Percentiles rank a stretch among this genome's conserved stretches.
phyloP scores from a whole-genome alignment of 1,284 basidiomycete genomes.

The Pterulicium gracile region DNA sequence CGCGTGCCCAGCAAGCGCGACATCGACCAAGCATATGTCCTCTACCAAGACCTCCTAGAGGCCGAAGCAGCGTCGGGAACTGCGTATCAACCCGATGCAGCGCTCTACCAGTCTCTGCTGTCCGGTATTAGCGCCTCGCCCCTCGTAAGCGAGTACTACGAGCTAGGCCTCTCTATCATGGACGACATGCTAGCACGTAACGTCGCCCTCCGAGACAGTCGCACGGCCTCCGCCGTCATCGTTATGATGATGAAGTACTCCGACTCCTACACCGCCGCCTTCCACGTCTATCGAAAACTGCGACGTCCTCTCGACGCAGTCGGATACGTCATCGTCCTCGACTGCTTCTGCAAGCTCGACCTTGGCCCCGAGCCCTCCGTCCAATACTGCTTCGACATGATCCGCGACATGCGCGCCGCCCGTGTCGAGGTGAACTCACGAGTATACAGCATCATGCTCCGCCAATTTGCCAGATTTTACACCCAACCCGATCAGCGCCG shows the following conservation, averaged over 20 bases:
- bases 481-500: conserved; percentile 16
- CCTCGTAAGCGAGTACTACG: conserved; percentile 33
- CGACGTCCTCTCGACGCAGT: conserved; percentile 37
- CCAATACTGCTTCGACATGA: conserved; percentile 65
- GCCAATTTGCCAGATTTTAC: conserved; percentile 37
- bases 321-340: conserved; percentile 51
- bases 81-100: conserved; percentile 26
- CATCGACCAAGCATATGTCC: conserved; percentile 36
- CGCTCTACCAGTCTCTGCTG: conserved; percentile 47
- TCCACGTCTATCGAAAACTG: conserved; percentile 44
- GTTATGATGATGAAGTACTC: conserved; percentile 50
- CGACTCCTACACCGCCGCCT: conserved; percentile 43
- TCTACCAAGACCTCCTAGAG: conserved; percentile 35
- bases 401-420: conserved; percentile 72
- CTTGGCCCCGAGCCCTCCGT: conserved; percentile 42
- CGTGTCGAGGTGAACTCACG: conserved; percentile 46
- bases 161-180: conserved; percentile 21
- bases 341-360: conserved; percentile 47
- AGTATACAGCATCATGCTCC: conserved; percentile 69
- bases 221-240: conserved; percentile 39
- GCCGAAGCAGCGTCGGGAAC: conserved; percentile 12
- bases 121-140: conserved; percentile 37
- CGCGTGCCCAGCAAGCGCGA: conserved; percentile 25
- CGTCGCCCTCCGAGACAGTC: conserved; percentile 16
- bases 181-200: conserved; percentile 23